Conservation (phyloP, 2,329 filamentous ascomycete genomes). For the Trichoderma harzianum region DNA sequence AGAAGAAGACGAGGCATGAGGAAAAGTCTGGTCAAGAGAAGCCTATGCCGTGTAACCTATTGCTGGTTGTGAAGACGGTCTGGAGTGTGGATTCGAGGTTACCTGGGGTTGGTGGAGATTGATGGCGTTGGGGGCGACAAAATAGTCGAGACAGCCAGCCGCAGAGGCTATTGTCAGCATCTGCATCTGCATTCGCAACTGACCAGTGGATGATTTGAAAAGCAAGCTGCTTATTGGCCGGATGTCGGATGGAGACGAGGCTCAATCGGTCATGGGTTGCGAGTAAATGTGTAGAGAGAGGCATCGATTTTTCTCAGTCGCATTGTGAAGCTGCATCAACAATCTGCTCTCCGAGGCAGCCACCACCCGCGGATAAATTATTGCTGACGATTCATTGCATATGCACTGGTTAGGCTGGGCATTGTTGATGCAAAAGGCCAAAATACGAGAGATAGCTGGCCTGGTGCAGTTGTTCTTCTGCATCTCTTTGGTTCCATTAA, state of each 20-base stretch:
- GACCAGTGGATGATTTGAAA: background rate
- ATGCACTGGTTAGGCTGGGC: background rate
- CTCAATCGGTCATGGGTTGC: background rate
- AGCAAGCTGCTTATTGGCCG: background rate
- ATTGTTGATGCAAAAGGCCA: background rate
- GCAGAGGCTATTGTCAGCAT: background rate
- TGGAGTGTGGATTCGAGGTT: background rate
- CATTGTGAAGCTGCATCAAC: background rate
- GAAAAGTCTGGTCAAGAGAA: background rate
- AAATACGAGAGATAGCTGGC: background rate
- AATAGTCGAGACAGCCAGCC: background rate
- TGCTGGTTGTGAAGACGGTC: background rate
- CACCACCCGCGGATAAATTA: constrained; percentile 5
- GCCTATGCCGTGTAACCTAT: background rate
- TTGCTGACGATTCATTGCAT: constrained; percentile 8
- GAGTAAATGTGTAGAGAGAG: background rate
- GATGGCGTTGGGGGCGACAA: background rate
- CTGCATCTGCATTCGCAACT: background rate
- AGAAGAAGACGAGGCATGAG: background rate
- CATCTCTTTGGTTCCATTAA: background rate
- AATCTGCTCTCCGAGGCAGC: constrained; percentile 4
- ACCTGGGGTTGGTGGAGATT: background rate
- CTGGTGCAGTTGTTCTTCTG: background rate
- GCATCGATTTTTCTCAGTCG: background rate
- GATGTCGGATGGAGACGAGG: background rate